These are phyloP conservation scores for Lactarius indigo DNA, from an alignment of 768 basidiomycete genomes.

Conservation along the genomic window DNA sequence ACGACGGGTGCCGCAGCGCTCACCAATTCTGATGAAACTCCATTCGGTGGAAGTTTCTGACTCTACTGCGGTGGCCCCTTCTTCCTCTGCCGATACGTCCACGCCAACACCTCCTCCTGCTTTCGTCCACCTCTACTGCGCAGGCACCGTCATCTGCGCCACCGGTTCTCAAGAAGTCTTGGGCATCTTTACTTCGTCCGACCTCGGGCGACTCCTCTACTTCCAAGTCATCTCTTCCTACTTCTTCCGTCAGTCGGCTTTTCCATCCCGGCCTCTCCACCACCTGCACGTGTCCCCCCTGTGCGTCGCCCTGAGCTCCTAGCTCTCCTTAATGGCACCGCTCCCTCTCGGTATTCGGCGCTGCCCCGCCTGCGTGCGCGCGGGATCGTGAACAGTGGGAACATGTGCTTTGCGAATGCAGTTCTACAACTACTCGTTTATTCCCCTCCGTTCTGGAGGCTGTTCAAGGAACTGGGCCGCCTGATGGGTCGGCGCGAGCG, in stretches of 20 bases:
- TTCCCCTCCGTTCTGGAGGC: conserved; percentile 76
- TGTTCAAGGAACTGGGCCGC: conserved; percentile 71
- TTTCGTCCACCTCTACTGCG: neutral
- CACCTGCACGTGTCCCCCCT: conserved; percentile 31
- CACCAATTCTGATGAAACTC: neutral
- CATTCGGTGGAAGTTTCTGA: conserved; percentile 7
- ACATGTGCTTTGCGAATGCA: conserved; percentile 97
- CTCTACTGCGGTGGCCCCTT: neutral
- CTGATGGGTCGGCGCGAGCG: conserved; percentile 35
- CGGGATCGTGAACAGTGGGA: conserved; percentile 90
- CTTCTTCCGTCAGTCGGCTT: conserved; percentile 70
- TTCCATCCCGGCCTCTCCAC: conserved; percentile 56
- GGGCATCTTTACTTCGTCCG: conserved; percentile 67
- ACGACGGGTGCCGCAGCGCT: neutral
- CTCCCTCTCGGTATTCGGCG: conserved; percentile 27
- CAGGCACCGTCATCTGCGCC: conserved; percentile 19
- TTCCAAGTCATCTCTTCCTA: conserved; percentile 52
- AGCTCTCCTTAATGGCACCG: conserved; percentile 46
- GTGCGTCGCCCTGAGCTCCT: conserved; percentile 46
- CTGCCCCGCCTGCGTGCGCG: conserved; percentile 53
- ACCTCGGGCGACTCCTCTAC: conserved; percentile 38
- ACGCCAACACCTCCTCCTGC: neutral
- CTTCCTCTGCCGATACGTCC: neutral
- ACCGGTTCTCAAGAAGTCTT: conserved; percentile 55
- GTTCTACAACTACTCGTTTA: conserved; percentile 89